Evolutionary conservation across 1,284 basidiomycete species (phyloP), one percentile per base, ranked within the genome.

Genomic region (Moesziomyces aphidis): DNA sequence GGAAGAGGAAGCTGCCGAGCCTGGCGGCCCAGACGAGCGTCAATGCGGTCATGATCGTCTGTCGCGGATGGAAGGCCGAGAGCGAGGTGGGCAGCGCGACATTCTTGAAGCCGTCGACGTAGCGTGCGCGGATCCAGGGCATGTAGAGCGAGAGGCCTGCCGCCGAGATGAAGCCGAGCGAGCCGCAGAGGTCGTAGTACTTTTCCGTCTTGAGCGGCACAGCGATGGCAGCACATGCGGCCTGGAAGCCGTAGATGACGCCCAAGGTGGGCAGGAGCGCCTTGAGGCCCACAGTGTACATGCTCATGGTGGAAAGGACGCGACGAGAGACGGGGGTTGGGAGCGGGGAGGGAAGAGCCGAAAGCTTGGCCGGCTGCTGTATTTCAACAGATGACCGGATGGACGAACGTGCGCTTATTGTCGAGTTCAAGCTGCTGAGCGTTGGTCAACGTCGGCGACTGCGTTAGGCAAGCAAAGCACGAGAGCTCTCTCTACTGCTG

Each of bases 161-260:
- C 0, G 90, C 89, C 4, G 89, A 88, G 31, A 91, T 82, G 86
- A 91, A 92, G n/a, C 91, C 91, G 7, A 89, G 70, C 3, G 90
- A 87, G 17, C 91, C 91, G 50, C 69, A 78, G 7, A 81, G 71
- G 56, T 81, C 79, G 61, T 81, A 81, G 71, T 77, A 81, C 67
- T 73, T 71, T 57, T 78, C 76, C 17, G 78, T 77, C 66, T 77
- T 77, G 55, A 70, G 55, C 3, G 73, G 72, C 15, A 79, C 70
- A 15, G 70, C 73, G 46, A 79, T 50, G 8, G 57, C 44, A 17
- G 70, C 78, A 31, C 77, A 77, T 9, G 69, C 66, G 23, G 75
- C 76, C 48, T 79, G 78, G 61, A 79, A 72, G 47, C 70, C 76
- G 53, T 74, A 81, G 63, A 78, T 76, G 50, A 81, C 57, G 23